Base-by-base conservation (phyloP, 305 asterid genomes). In the Withania somnifera region DNA sequence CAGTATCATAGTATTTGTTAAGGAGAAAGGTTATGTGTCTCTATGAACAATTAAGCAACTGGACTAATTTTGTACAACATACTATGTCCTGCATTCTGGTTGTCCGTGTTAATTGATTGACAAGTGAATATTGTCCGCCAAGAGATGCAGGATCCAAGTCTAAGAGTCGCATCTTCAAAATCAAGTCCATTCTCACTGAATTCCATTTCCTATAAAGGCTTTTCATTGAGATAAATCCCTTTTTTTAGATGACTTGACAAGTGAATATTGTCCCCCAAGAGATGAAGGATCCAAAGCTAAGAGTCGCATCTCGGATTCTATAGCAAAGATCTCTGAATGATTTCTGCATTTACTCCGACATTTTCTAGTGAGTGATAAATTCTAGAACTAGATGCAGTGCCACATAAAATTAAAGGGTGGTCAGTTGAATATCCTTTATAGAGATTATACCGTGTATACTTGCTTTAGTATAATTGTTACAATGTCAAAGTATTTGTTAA, bases 241-340 rank as follows among this genome's bases (percentile, higher is more conserved):
- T 83, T 40, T 45, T 82, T 81, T 90, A 57, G 82, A 42, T 5
- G 86, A 77, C 11, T 40, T 84, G 77, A 82, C 61, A 38, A 11
- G 81, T 78, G 78, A 66, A 64, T 54, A 26, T 67, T 84, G 28
- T 53, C 83, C 82, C 56, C 57, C 54, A 20, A 85, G 32, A 69
- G 79, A 81, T 15, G 84, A 52, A 57, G 76, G 79, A 24, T 80
- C 88, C 1, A 85, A 77, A 50, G 83, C 90, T 20, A 89, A 85
- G 26, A 88, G 87, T 83, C 85, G 90, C 91, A 91, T 87, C 87
- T 94, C 97, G 6, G 93, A 90, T 80, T 88, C 97, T 26, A 90
- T 80, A 91, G n/a, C n/a, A n/a, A n/a, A n/a, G n/a, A 24, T 24
- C n/a, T 58, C 34, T 58, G 3, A 58, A 58, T 58, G 2, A 22